A percentile compares a stretch with the other conserved stretches of the same genome.
phyloP scores from a whole-genome alignment of 805 yeast genomes.

The Ogataea degrootiae region DNA sequence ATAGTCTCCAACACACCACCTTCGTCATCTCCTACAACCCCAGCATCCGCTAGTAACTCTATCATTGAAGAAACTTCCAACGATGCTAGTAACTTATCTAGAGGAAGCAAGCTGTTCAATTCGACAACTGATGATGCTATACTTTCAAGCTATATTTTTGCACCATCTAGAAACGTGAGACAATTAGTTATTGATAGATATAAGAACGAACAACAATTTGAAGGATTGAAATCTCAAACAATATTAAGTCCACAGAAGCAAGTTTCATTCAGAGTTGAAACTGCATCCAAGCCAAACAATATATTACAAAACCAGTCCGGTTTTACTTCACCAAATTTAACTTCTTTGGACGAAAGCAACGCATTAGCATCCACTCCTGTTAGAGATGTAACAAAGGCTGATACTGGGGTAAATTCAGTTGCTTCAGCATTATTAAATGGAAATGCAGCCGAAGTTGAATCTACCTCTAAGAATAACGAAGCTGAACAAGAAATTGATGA shows the following conservation, averaged over 20 bases:
- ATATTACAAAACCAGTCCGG: background rate
- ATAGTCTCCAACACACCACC: constrained; percentile 17
- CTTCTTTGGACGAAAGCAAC: background rate
- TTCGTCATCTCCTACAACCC: constrained; percentile 17
- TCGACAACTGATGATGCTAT: constrained; percentile 61
- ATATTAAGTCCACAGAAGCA: constrained; percentile 25
- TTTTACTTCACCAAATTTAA: constrained; percentile 3
- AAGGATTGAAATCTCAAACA: constrained; percentile 17
- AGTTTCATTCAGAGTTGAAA: constrained; percentile 29
- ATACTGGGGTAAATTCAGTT: background rate
- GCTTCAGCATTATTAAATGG: background rate
- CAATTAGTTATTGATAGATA: constrained; percentile 48
- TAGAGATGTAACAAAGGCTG: background rate
- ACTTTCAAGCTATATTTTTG: constrained; percentile 64
- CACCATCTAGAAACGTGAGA: constrained; percentile 53
- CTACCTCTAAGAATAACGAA: background rate
- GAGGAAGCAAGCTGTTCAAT: constrained; percentile 31
- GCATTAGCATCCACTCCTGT: constrained; percentile 1
- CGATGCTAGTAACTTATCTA: constrained; percentile 7
- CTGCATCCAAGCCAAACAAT: background rate
- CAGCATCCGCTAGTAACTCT: constrained; percentile 22
- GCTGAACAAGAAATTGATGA: background rate
- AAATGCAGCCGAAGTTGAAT: background rate
- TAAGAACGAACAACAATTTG: constrained; percentile 17
- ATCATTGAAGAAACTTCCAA: constrained; percentile 14